Evolutionary conservation across 192 early-diverging fungal species (phyloP).

Genomic region (Umbelopsis isabellina): DNA sequence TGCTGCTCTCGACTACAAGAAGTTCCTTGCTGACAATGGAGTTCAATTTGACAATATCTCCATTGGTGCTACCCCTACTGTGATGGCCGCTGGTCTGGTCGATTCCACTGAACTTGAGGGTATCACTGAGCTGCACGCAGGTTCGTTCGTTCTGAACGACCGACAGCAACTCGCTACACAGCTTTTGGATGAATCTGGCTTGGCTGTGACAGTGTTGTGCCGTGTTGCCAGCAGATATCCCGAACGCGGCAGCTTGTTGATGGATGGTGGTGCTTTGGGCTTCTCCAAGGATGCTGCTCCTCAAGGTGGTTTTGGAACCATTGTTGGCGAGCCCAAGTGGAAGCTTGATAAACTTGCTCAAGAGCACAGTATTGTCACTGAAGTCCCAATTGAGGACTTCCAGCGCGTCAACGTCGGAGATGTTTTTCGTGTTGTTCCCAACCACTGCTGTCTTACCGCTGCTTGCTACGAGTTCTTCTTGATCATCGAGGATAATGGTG

Average conservation of each 20-base stretch:
- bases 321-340: constrained; percentile 23
- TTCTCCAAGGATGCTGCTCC: constrained; percentile 39
- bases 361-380: constrained; percentile 40
- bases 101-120: constrained; percentile 26
- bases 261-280: constrained; percentile 40
- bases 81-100: constrained; percentile 24
- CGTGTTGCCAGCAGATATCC: constrained; percentile 33
- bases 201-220: constrained; percentile 32
- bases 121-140: constrained; percentile 39
- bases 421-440: constrained; percentile 31
- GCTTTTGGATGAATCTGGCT: constrained; percentile 9
- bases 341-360: constrained; percentile 34
- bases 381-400: constrained; percentile 14
- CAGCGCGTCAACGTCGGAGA: constrained; percentile 24
- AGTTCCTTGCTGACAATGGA: constrained; percentile 25
- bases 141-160: constrained; percentile 35
- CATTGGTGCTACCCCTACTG: constrained; percentile 41
- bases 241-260: constrained; percentile 30
- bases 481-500: constrained; percentile 32
- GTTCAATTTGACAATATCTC: constrained; percentile 22
- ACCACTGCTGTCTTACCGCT: constrained; percentile 39
- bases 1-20: constrained; percentile 24
- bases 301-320: constrained; percentile 38
- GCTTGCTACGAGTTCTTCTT: constrained; percentile 35
- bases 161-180: constrained; percentile 37